phyloP scores from a whole-genome alignment of 306 rosid genomes.

The Alnus glutinosa region DNA sequence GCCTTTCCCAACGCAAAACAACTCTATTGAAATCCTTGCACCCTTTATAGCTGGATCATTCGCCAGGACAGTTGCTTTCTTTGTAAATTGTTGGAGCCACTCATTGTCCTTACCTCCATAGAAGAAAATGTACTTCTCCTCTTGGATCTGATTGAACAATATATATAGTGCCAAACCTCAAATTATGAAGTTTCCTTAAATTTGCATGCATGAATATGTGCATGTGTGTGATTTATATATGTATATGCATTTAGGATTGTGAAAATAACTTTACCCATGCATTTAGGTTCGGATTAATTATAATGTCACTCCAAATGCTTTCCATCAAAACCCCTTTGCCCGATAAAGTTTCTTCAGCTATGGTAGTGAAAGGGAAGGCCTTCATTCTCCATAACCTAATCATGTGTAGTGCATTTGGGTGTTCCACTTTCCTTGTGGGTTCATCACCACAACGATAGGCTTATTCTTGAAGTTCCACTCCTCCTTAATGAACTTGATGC shows the following conservation, averaged over 20 bases:
- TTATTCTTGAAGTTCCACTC: slow-evolving; percentile 46
- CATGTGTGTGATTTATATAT: neutral
- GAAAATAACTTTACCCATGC: slow-evolving; percentile 28
- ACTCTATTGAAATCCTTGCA: slow-evolving; percentile 32
- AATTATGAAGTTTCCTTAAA: neutral
- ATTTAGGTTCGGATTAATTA: slow-evolving; percentile 8
- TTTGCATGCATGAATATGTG: neutral
- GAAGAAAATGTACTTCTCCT: slow-evolving; percentile 40
- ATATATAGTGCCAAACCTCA: neutral
- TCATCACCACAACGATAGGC: slow-evolving; percentile 39
- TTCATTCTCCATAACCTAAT: slow-evolving; percentile 48
- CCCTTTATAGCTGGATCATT: slow-evolving; percentile 43
- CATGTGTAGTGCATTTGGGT: slow-evolving; percentile 48
- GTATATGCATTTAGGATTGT: neutral
- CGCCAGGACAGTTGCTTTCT: slow-evolving; percentile 17
- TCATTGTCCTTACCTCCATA: slow-evolving; percentile 50
- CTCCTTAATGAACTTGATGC: slow-evolving; percentile 47
- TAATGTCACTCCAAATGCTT: neutral
- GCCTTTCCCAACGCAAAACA: slow-evolving; percentile 38
- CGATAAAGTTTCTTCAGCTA: slow-evolving; percentile 1
- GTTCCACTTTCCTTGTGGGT: slow-evolving; percentile 44
- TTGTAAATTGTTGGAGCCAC: slow-evolving; percentile 48
- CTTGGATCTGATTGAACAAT: slow-evolving; percentile 24
- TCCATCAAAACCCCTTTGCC: slow-evolving; percentile 17
- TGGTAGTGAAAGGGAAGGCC: slow-evolving; percentile 43